Evolutionary conservation across 352 stramenopile genomes (phyloP).

Genomic region (Globisporangium mamillatum): DNA sequence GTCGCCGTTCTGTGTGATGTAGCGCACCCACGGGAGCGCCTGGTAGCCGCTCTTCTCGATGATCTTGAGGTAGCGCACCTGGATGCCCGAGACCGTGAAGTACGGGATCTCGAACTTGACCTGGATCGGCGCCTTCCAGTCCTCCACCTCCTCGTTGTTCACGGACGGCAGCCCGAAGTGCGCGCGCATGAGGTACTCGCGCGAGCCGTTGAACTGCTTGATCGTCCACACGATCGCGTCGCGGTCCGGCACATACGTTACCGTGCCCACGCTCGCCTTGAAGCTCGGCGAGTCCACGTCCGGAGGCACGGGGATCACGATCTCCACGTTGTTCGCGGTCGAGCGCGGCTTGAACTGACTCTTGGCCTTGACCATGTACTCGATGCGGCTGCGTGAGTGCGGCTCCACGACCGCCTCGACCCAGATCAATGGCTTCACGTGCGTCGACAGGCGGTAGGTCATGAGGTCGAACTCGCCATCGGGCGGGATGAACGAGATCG

Average conservation of each 20-base stretch:
- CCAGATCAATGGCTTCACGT: slow-evolving; percentile 99
- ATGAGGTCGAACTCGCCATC: slow-evolving; percentile 99
- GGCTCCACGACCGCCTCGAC: slow-evolving; percentile 97
- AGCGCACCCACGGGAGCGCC: slow-evolving; percentile 98
- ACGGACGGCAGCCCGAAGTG: slow-evolving; percentile 99
- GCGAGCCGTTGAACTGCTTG: slow-evolving; percentile 98
- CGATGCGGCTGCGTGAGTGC: slow-evolving; percentile 95
- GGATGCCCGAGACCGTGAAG: slow-evolving; percentile 96
- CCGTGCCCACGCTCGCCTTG: slow-evolving; percentile 96
- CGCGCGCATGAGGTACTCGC: slow-evolving; percentile 99
- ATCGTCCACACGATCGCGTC: slow-evolving; percentile 99
- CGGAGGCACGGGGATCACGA: slow-evolving; percentile 98
- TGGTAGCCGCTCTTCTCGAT: slow-evolving; percentile 99
- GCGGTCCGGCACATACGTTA: slow-evolving; percentile 98
- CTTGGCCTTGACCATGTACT: slow-evolving; percentile 99
- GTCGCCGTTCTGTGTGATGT: slow-evolving; percentile 99
- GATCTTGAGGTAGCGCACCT: slow-evolving; percentile 99
- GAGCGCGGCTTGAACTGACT: slow-evolving; percentile 98
- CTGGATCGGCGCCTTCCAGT: slow-evolving; percentile 90
- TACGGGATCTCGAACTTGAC: slow-evolving; percentile 98
- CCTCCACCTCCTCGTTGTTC: slow-evolving; percentile 80
- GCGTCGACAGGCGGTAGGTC: slow-evolving; percentile 97
- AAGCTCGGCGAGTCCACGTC: slow-evolving; percentile 99
- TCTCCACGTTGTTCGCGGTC: slow-evolving; percentile 99
- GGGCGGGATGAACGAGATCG: slow-evolving; percentile 99